Evolutionary conservation across 1,284 basidiomycete genomes (phyloP).

Genomic region (Sutorius eximius): DNA sequence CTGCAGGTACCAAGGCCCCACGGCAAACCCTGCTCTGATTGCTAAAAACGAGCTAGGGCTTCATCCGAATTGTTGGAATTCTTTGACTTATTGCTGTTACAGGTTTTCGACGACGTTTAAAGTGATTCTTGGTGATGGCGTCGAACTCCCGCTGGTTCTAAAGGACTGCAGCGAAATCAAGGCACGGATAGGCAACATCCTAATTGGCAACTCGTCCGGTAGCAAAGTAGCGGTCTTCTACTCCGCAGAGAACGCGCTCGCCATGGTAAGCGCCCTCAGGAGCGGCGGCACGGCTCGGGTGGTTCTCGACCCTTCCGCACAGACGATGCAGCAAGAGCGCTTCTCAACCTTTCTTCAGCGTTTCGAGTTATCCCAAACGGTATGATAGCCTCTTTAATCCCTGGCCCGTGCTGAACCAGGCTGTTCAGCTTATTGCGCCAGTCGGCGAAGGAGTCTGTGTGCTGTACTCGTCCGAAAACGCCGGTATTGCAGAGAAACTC

Average conservation of each 20-base stretch:
- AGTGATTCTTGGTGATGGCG: slow-evolving; percentile 31
- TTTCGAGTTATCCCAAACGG: slow-evolving; percentile 51
- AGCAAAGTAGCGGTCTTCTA: slow-evolving; percentile 59
- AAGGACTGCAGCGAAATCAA: slow-evolving; percentile 36
- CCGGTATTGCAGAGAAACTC: slow-evolving; percentile 44
- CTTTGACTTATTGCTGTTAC: slow-evolving; percentile 3
- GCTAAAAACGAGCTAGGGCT: slow-evolving; percentile 25
- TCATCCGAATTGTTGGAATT: neutral
- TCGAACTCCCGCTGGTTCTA: slow-evolving; percentile 40
- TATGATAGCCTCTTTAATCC: slow-evolving; percentile 33
- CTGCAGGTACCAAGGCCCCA: slow-evolving; percentile 30
- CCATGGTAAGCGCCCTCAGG: slow-evolving; percentile 51
- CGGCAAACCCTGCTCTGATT: neutral
- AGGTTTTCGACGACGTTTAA: slow-evolving; percentile 30
- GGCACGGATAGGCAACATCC: slow-evolving; percentile 34
- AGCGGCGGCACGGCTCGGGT: slow-evolving; percentile 51
- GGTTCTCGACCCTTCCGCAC: slow-evolving; percentile 38
- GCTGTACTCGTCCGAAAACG: slow-evolving; percentile 52
- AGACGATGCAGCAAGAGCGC: slow-evolving; percentile 39
- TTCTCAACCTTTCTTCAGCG: slow-evolving; percentile 47
- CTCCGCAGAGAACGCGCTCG: slow-evolving; percentile 39
- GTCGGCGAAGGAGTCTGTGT: slow-evolving; percentile 48
- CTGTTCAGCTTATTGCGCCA: slow-evolving; percentile 51
- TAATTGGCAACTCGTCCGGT: slow-evolving; percentile 37
- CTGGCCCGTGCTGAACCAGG: slow-evolving; percentile 8